phyloP scores from a whole-genome alignment of 345 rosid genomes.

The Psidium guajava region DNA sequence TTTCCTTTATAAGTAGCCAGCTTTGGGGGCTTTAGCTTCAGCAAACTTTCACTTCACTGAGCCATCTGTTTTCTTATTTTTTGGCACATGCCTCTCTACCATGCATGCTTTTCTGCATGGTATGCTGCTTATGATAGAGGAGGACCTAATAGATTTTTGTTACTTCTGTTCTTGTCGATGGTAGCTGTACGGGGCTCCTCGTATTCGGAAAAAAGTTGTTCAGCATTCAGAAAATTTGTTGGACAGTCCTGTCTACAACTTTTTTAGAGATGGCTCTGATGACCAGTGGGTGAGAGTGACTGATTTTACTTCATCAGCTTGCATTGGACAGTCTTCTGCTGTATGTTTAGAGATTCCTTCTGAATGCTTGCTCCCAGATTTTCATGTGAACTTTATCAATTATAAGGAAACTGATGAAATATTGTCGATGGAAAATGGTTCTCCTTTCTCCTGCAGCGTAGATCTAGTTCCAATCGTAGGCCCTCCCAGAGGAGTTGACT shows the following conservation, averaged over 20 bases:
- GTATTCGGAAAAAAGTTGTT: conserved; percentile 30
- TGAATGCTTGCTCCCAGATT: conserved; percentile 18
- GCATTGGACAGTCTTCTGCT: conserved; percentile 43
- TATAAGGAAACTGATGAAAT: conserved; percentile 22
- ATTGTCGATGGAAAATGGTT: conserved; percentile 16
- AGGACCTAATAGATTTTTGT: background rate
- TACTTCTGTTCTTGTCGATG: background rate
- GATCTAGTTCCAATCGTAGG: conserved; percentile 42
- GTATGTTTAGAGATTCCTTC: conserved; percentile 32
- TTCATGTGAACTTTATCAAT: conserved; percentile 23
- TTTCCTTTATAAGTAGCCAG: background rate
- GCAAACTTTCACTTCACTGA: background rate
- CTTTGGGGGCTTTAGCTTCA: background rate
- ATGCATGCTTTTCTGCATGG: background rate
- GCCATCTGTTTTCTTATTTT: background rate
- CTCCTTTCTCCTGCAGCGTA: conserved; percentile 18
- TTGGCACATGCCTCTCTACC: background rate
- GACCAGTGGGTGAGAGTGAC: conserved; percentile 37
- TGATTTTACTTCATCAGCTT: conserved; percentile 37
- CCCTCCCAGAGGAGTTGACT: conserved; percentile 22
- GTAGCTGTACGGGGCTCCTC: conserved; percentile 56
- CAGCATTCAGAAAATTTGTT: conserved; percentile 3
- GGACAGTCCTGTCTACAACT: conserved; percentile 22
- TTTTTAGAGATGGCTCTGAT: conserved; percentile 26
- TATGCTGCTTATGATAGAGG: background rate